These are phyloP conservation scores for Zychaea mexicana DNA, from an alignment of 371 early-diverging fungal genomes.

Conservation along the genomic window DNA sequence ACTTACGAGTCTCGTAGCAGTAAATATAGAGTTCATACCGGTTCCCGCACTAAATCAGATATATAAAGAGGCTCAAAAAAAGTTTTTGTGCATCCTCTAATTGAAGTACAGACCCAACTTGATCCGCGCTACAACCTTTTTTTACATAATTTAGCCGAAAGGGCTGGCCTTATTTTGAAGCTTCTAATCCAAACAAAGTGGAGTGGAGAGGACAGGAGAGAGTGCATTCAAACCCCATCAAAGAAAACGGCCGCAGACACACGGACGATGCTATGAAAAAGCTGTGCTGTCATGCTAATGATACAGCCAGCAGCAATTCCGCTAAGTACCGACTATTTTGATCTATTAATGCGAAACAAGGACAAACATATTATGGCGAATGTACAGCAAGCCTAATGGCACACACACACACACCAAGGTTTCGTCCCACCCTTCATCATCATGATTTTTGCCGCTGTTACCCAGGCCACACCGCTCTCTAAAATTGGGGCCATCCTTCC, in stretches of 20 bases:
- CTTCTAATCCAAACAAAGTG: too few species aligned
- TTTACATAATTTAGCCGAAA: background rate
- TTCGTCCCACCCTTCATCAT: background rate
- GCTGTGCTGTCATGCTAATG: too few species aligned
- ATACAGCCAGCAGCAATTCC: too few species aligned
- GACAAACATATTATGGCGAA: too few species aligned
- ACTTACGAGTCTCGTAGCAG: too few species aligned
- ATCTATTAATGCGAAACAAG: background rate
- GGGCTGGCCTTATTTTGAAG: background rate
- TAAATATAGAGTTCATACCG: too few species aligned
- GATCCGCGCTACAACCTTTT: background rate
- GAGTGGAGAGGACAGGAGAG: too few species aligned
- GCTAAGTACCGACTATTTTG: background rate
- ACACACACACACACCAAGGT: too few species aligned
- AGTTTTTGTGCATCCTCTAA: background rate
- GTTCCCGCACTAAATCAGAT: background rate
- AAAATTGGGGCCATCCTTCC: background rate
- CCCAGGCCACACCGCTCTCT: background rate
- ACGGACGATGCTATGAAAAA: too few species aligned
- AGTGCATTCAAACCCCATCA: too few species aligned
- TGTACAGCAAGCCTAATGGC: too few species aligned
- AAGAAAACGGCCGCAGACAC: too few species aligned
- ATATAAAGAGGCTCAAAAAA: background rate
- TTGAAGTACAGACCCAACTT: slow-evolving; percentile 1
- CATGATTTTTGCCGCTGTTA: background rate